These are phyloP conservation scores for Komagataella mondaviorum DNA, from an alignment of 805 yeast genomes.

Conservation along the genomic window DNA sequence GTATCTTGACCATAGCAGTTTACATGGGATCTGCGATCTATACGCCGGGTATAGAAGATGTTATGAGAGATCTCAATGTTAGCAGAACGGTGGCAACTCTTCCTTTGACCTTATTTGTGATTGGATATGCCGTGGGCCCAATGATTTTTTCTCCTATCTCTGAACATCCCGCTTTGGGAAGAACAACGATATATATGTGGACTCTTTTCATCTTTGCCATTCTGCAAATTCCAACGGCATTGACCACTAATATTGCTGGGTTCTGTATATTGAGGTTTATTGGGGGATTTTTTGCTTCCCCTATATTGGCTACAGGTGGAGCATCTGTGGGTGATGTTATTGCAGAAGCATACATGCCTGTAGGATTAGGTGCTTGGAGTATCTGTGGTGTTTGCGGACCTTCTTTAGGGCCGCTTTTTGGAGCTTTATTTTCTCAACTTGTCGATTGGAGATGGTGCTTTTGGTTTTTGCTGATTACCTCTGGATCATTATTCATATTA, in stretches of 20 bases:
- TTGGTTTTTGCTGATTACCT: constrained; percentile 32
- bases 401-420: constrained; percentile 40
- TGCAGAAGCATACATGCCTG: constrained; percentile 25
- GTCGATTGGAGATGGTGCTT: constrained; percentile 39
- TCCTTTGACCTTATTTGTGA: constrained; percentile 38
- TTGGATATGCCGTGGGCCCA: constrained; percentile 53
- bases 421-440: constrained; percentile 33
- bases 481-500: constrained; percentile 21
- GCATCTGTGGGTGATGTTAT: constrained; percentile 41
- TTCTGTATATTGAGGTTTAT: constrained; percentile 36
- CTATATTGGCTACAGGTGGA: constrained; percentile 45
- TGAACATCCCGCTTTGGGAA: constrained; percentile 39
- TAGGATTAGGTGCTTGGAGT: constrained; percentile 38
- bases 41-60: constrained; percentile 34
- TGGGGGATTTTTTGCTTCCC: constrained; percentile 41
- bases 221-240: constrained; percentile 44
- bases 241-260: constrained; percentile 34
- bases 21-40: constrained; percentile 45
- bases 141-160: constrained; percentile 45
- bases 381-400: constrained; percentile 43
- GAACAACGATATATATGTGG: constrained; percentile 33
- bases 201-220: constrained; percentile 33
- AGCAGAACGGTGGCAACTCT: constrained; percentile 30
- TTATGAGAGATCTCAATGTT: constrained; percentile 31
- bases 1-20: constrained; percentile 33